These are phyloP conservation scores for Olyra latifolia DNA, from an alignment of 176 grass and related monocot species.

Conservation along the genomic window DNA sequence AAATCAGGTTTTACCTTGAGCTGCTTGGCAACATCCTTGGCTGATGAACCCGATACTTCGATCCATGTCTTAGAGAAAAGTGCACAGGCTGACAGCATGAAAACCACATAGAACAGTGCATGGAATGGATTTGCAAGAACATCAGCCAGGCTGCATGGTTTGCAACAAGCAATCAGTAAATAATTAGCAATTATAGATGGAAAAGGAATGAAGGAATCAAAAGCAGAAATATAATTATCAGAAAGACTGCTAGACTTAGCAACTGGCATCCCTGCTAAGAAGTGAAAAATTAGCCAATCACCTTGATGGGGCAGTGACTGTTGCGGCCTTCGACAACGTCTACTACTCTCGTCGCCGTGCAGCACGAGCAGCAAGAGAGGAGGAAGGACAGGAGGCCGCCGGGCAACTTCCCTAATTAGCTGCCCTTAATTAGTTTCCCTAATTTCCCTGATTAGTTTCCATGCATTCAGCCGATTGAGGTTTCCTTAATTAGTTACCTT, in stretches of 20 bases:
- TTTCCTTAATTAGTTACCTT: too few species aligned
- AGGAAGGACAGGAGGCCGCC: too few species aligned
- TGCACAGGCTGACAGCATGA: constrained; percentile 84
- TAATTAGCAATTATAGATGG: background rate
- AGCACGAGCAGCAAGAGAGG: too few species aligned
- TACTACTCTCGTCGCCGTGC: too few species aligned
- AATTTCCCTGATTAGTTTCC: too few species aligned
- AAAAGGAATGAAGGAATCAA: background rate
- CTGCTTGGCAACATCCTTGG: constrained; percentile 73
- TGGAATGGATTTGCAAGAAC: constrained; percentile 49
- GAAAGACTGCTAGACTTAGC: background rate
- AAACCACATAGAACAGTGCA: constrained; percentile 72
- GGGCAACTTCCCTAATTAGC: too few species aligned
- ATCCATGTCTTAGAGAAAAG: constrained; percentile 89
- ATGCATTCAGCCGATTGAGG: too few species aligned
- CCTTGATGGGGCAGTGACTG: constrained; percentile 56
- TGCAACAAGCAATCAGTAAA: constrained; percentile 5
- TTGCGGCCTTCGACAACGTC: too few species aligned
- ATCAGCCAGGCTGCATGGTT: constrained; percentile 69
- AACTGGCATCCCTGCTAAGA: background rate
- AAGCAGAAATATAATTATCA: background rate
- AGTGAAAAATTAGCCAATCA: constrained; percentile 8
- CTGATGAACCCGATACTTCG: constrained; percentile 60
- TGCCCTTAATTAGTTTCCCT: too few species aligned
- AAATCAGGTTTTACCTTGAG: constrained; percentile 46